Evolutionary conservation across 73 alveolate genomes (phyloP).

Genomic region (Paramecium primaurelia): DNA sequence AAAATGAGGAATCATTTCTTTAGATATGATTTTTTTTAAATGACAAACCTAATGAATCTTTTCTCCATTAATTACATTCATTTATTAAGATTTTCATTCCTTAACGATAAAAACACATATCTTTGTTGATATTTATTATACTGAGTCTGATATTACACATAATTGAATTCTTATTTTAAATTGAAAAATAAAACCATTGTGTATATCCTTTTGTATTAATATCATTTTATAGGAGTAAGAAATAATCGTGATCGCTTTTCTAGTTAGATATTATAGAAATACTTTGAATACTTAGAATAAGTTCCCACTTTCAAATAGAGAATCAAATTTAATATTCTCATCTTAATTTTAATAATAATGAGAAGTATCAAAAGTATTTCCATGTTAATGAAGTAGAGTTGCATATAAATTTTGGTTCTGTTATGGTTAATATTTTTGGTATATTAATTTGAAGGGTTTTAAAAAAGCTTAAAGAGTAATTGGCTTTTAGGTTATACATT

Average conservation of each 20-base stretch:
- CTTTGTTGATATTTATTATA: slow-evolving; percentile 74
- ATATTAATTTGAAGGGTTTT: background rate
- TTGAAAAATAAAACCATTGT: slow-evolving; percentile 83
- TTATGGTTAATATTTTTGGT: slow-evolving; percentile 33
- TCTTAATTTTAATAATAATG: slow-evolving; percentile 19
- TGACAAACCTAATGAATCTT: slow-evolving; percentile 50
- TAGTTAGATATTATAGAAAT: background rate
- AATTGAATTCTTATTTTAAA: background rate
- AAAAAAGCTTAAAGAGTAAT: background rate
- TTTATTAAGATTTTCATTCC: slow-evolving; percentile 90
- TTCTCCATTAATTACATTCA: slow-evolving; percentile 66
- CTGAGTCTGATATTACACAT: slow-evolving; percentile 66
- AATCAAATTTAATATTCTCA: slow-evolving; percentile 77
- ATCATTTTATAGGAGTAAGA: slow-evolving; percentile 81
- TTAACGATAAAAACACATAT: slow-evolving; percentile 80
- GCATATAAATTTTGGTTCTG: background rate
- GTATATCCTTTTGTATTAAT: slow-evolving; percentile 89
- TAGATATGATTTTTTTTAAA: slow-evolving; percentile 34
- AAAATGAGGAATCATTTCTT: slow-evolving; percentile 9
- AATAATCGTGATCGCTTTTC: slow-evolving; percentile 66
- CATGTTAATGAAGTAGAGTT: background rate
- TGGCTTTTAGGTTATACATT: background rate
- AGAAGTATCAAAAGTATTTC: background rate
- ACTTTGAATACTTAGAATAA: slow-evolving; percentile 67
- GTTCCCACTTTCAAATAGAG: slow-evolving; percentile 87